These are phyloP conservation scores for Oldenlandia corymbosa DNA, from an alignment of 257 asterid species.

Conservation along the genomic window DNA sequence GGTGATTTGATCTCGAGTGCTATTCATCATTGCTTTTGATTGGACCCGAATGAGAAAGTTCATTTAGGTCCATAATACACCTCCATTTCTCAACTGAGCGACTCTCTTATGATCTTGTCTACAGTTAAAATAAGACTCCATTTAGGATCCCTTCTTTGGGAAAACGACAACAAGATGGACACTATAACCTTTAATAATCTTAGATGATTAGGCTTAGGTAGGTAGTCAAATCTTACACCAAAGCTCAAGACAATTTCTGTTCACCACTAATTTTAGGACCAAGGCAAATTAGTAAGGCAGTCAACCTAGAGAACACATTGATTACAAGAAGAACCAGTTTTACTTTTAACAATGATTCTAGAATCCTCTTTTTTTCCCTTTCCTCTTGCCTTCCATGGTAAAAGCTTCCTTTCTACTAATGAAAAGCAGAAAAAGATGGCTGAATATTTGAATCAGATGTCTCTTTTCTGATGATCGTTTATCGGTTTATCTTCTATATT, in stretches of 20 bases:
- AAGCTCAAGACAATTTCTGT: conserved; percentile 6
- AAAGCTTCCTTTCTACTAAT: conserved; percentile 5
- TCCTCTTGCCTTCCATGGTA: no score
- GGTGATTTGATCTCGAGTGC: conserved; percentile 21
- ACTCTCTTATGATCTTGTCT: no score
- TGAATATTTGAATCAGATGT: no score
- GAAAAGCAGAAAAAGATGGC: no score
- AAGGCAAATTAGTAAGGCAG: conserved; percentile 10
- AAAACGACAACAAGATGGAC: conserved; percentile 6
- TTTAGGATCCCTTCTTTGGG: background rate
- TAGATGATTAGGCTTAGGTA: background rate
- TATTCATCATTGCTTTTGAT: conserved; percentile 39
- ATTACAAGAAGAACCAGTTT: background rate
- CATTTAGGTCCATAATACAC: conserved; percentile 14
- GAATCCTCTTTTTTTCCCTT: background rate
- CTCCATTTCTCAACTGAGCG: no score
- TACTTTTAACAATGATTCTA: conserved; percentile 5
- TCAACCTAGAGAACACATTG: conserved; percentile 14
- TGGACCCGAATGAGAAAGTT: conserved; percentile 20
- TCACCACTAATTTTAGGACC: conserved; percentile 6
- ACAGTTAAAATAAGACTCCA: no score
- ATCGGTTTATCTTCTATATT: no score
- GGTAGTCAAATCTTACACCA: conserved; percentile 4
- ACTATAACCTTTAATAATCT: background rate
- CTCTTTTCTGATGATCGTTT: background rate